Conservation (phyloP, 192 early-diverging fungal species). For the Entophlyctis luteolus region DNA sequence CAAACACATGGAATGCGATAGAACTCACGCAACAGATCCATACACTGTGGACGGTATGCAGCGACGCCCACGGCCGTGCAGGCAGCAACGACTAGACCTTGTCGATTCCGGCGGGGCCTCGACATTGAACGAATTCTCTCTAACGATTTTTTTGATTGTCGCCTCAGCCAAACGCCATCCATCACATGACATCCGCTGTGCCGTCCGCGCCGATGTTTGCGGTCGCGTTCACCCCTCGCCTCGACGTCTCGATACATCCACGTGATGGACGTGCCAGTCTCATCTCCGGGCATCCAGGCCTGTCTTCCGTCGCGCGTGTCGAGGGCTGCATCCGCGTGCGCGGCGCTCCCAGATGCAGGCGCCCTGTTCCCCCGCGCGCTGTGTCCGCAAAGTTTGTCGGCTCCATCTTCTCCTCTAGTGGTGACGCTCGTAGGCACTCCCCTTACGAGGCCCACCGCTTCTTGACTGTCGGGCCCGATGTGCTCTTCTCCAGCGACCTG, state of each 20-base stretch:
- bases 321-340: constrained; percentile 17
- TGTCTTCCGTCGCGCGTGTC: constrained; percentile 1
- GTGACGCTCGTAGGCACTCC: constrained; percentile 25
- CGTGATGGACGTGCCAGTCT: neutral
- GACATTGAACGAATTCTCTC: neutral
- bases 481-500: neutral
- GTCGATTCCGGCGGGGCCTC: neutral
- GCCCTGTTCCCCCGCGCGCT: neutral
- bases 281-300: constrained; percentile 17
- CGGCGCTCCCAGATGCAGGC: constrained; percentile 14
- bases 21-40: too few relatives aligned
- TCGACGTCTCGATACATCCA: neutral
- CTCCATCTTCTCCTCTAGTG: constrained; percentile 26
- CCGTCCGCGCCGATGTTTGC: too few relatives aligned
- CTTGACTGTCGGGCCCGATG: constrained; percentile 15
- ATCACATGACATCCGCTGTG: constrained; percentile 4
- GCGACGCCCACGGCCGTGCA: neutral
- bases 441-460: constrained; percentile 26
- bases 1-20: too few relatives aligned
- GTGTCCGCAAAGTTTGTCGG: constrained; percentile 8
- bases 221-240: neutral
- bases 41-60: neutral
- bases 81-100: too few relatives aligned
- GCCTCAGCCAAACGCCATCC: neutral
- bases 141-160: neutral